Evolutionary conservation across 345 rosid species (phyloP).

Genomic region (Nephelium lappaceum): DNA sequence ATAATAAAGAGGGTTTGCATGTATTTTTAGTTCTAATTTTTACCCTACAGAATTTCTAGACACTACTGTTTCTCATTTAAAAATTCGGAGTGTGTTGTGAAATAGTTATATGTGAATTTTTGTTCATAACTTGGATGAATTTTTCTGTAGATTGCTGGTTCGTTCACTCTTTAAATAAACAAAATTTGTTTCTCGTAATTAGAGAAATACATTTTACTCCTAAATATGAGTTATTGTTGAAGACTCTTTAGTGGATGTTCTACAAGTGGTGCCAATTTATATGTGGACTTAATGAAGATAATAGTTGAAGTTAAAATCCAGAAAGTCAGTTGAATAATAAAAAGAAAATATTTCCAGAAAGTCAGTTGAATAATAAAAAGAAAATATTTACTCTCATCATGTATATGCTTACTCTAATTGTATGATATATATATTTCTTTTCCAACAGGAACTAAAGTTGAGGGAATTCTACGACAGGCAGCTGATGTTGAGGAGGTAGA

Average conservation of each 20-base stretch:
- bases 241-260: not conserved
- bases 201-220: not conserved
- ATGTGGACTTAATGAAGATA: not conserved
- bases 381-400: not conserved
- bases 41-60: not conserved
- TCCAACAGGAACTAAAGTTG: slow-evolving; percentile 73
- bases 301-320: not conserved
- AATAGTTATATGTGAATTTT: not conserved
- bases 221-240: not conserved
- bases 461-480: slow-evolving; percentile 89
- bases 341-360: not conserved
- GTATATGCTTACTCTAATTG: slow-evolving; percentile 5
- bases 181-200: not conserved
- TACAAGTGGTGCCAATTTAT: not conserved
- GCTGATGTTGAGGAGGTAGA: slow-evolving; percentile 99
- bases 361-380: not conserved
- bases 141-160: not conserved
- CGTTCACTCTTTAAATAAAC: not conserved
- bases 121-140: not conserved
- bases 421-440: slow-evolving; percentile 27
- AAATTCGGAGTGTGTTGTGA: not conserved
- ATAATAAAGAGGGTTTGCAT: not conserved
- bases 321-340: not conserved
- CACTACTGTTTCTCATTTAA: not conserved
- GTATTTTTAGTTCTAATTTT: too few relatives aligned